Percentiles rank a stretch among this genome's conserved stretches.
Evolutionary conservation across 257 asterid genomes (phyloP).

Genomic region (Plantago ovata): DNA sequence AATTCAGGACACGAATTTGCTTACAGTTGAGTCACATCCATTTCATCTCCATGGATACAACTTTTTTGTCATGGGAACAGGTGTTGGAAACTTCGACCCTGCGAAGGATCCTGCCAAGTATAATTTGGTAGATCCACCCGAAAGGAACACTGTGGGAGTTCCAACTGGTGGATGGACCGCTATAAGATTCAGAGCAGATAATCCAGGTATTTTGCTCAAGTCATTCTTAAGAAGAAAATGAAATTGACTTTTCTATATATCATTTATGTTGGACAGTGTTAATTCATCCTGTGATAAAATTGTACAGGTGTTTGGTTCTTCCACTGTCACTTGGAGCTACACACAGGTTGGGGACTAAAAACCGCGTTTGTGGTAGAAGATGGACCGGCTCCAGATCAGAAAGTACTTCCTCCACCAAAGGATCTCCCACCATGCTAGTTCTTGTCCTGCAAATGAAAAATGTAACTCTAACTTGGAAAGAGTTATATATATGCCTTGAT

Average conservation of each 20-base stretch:
- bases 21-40: conserved; percentile 49
- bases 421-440: conserved; percentile 49
- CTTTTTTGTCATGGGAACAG: conserved; percentile 47
- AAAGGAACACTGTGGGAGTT: conserved; percentile 51
- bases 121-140: conserved; percentile 48
- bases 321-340: conserved; percentile 62
- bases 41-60: conserved; percentile 54
- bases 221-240: background rate
- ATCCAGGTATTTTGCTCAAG: conserved; percentile 33
- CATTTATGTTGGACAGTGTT: background rate
- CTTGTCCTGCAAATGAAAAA: background rate
- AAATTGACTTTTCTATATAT: background rate
- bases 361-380: conserved; percentile 56
- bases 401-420: conserved; percentile 49
- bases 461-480: background rate
- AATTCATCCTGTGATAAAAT: background rate
- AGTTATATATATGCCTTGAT: conserved; percentile 1
- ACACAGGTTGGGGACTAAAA: conserved; percentile 61
- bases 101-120: conserved; percentile 37
- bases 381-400: conserved; percentile 49
- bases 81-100: conserved; percentile 42
- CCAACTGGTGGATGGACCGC: conserved; percentile 63
- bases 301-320: conserved; percentile 49
- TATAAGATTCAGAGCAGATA: conserved; percentile 50
- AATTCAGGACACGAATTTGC: conserved; percentile 43